Evolutionary conservation across 2,329 filamentous ascomycete species (phyloP), one percentile per base, ranked within the genome.

Genomic region (Claviceps humidiphila): DNA sequence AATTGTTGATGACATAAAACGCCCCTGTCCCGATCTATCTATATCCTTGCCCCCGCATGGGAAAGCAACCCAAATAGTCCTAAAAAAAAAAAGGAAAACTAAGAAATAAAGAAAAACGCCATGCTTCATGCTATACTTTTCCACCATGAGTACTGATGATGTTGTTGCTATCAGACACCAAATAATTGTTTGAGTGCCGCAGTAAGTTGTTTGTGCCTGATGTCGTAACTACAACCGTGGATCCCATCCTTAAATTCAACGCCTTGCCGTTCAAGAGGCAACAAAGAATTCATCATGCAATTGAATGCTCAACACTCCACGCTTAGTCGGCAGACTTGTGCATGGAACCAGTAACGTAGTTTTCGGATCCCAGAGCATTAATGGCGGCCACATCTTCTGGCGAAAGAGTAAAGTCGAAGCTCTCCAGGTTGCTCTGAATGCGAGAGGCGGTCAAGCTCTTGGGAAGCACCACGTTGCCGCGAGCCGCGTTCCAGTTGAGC

Each of bases 401-500:
- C 0, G 73, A 71, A 53, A 89, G 83, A 51, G 74, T 71, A 57
- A 87, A 84, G 6, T 74, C 71, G 6, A 76, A 78, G 49, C 87
- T 73, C 46, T 81, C 64, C 5, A 75, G 77, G 65, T 90, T 90
- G 64, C 81, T 77, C 44, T 77, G 62, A 51, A 89, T 84, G 51
- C 86, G 75, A 50, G 77, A 74, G 61, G 75, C 72, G 53, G 73
- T 80, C 53, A 78, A 71, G 65, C 84, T 89, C 75, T 93, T 90
- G 17, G 86, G 86, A 56, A 90, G 70, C 7, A 84, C 80, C 45
- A 89, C 79, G 61, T 82, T 85, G 50, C 82, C 82, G 61, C 87
- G 78, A 64, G 91, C 84, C 56, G 89, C 68, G 56, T 81, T 85
- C 88, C 87, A 93, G 57, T 86, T 78, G 51, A 94, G 75, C 64